Percentiles rank a stretch among this genome's conserved stretches.
These are phyloP conservation scores for Aegilops umbellulata DNA, from an alignment of 176 grass and related monocot genomes.

Conservation along the genomic window DNA sequence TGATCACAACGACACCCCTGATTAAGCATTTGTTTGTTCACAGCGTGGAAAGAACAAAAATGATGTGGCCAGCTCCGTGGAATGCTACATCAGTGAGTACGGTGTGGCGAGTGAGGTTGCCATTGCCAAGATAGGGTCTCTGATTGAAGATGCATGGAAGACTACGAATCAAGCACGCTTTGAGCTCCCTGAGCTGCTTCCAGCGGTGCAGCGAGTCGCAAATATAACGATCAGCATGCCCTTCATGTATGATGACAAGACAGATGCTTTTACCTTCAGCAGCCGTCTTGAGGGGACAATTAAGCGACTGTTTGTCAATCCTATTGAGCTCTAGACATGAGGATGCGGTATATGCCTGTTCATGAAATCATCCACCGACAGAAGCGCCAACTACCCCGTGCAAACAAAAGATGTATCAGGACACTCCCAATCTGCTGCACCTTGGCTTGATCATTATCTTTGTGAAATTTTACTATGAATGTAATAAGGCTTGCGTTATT, in stretches of 20 bases:
- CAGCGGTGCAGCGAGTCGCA: conserved; percentile 1
- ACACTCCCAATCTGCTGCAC: neutral
- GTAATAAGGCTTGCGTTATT: neutral
- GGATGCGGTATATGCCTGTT: neutral
- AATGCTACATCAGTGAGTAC: conserved; percentile 25
- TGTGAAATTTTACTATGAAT: neutral
- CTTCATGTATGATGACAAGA: conserved; percentile 33
- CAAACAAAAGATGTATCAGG: neutral
- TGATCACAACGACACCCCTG: neutral
- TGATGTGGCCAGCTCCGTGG: conserved; percentile 10
- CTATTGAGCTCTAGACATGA: conserved; percentile 3
- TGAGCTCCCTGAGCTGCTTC: conserved; percentile 1
- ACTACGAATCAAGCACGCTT: conserved; percentile 11
- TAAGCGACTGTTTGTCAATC: conserved; percentile 19
- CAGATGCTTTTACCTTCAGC: conserved; percentile 26
- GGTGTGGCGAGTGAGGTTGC: conserved; percentile 4
- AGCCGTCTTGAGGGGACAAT: conserved; percentile 23
- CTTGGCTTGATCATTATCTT: neutral
- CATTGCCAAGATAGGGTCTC: conserved; percentile 1
- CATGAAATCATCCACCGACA: neutral
- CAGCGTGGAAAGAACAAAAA: conserved; percentile 29
- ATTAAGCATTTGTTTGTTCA: neutral
- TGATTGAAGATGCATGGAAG: conserved; percentile 31
- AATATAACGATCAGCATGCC: conserved; percentile 28
- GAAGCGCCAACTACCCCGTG: neutral